phyloP scores from a whole-genome alignment of 2,329 filamentous ascomycete genomes.

The Sclerotinia subarctica region DNA sequence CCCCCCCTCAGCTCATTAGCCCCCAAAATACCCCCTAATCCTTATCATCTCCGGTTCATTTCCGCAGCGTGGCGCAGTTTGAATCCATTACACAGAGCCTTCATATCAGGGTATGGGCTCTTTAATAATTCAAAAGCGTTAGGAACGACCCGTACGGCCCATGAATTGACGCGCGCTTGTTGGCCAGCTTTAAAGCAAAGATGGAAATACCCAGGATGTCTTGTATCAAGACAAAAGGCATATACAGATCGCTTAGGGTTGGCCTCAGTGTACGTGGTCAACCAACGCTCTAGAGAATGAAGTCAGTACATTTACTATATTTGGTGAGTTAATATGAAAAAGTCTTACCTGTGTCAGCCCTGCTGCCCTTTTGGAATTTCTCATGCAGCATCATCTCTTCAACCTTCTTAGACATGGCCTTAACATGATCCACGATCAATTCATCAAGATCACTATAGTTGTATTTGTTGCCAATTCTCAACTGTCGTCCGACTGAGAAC shows the following conservation, averaged over 20 bases:
- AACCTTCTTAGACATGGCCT: constrained; percentile 96
- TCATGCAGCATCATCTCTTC: constrained; percentile 94
- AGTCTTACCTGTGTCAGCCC: constrained; percentile 76
- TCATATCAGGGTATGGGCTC: constrained; percentile 90
- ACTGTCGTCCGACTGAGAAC: constrained; percentile 82
- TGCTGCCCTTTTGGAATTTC: constrained; percentile 82
- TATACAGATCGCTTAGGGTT: constrained; percentile 93
- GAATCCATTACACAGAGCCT: constrained; percentile 93
- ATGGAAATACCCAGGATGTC: constrained; percentile 91
- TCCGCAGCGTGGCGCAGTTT: constrained; percentile 50
- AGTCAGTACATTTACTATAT: constrained; percentile 15
- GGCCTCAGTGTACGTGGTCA: constrained; percentile 91
- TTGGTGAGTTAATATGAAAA: background rate
- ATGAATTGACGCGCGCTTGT: constrained; percentile 67
- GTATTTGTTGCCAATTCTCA: constrained; percentile 84
- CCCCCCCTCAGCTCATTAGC: background rate
- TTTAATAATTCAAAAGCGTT: constrained; percentile 90
- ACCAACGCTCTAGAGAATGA: constrained; percentile 72
- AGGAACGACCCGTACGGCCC: constrained; percentile 87
- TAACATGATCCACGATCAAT: constrained; percentile 93
- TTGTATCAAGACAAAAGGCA: constrained; percentile 90
- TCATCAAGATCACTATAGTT: constrained; percentile 96
- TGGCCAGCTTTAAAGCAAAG: constrained; percentile 93
- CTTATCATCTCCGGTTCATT: constrained; percentile 27
- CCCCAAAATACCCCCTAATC: background rate